phyloP scores from a whole-genome alignment of 768 basidiomycete genomes.

The Termitomyces sp. region DNA sequence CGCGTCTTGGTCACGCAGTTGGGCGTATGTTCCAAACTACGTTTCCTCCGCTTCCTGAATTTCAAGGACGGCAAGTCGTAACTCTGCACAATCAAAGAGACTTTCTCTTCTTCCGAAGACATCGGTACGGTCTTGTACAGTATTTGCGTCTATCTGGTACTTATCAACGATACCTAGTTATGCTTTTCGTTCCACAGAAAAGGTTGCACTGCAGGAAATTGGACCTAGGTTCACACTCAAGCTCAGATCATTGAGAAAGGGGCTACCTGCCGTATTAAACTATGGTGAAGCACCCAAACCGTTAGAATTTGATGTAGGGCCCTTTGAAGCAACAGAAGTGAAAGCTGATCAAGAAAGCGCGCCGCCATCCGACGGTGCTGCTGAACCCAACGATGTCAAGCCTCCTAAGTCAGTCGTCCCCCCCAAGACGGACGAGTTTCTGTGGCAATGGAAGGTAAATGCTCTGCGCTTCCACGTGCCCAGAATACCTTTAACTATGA shows the following conservation, averaged over 20 bases:
- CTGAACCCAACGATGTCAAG: slow-evolving; percentile 16
- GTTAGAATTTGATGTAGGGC: slow-evolving; percentile 46
- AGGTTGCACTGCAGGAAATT: slow-evolving; percentile 93
- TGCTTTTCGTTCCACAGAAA: slow-evolving; percentile 87
- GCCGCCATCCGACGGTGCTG: slow-evolving; percentile 11
- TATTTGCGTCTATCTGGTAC: not conserved
- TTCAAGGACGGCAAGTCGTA: slow-evolving; percentile 94
- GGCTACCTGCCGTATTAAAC: slow-evolving; percentile 74
- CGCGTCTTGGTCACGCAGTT: slow-evolving; percentile 87
- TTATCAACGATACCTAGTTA: slow-evolving; percentile 46
- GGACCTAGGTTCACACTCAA: slow-evolving; percentile 97
- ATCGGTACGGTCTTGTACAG: slow-evolving; percentile 54
- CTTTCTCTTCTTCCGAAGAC: slow-evolving; percentile 95
- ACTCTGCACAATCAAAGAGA: slow-evolving; percentile 97
- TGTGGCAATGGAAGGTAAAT: slow-evolving; percentile 90
- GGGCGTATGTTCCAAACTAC: slow-evolving; percentile 95
- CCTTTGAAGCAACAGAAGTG: slow-evolving; percentile 26
- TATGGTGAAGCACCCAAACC: slow-evolving; percentile 58
- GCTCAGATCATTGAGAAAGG: slow-evolving; percentile 82
- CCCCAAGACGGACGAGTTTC: slow-evolving; percentile 68
- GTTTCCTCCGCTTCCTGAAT: slow-evolving; percentile 93
- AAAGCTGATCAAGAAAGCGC: slow-evolving; percentile 18
- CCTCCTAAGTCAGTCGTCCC: slow-evolving; percentile 35
- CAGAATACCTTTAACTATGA: slow-evolving; percentile 3
- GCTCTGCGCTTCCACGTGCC: not conserved